Evolutionary conservation across 169 alveolate genomes (phyloP), one percentile per base, ranked within the genome.

Genomic region (Eimeria sp.): DNA sequence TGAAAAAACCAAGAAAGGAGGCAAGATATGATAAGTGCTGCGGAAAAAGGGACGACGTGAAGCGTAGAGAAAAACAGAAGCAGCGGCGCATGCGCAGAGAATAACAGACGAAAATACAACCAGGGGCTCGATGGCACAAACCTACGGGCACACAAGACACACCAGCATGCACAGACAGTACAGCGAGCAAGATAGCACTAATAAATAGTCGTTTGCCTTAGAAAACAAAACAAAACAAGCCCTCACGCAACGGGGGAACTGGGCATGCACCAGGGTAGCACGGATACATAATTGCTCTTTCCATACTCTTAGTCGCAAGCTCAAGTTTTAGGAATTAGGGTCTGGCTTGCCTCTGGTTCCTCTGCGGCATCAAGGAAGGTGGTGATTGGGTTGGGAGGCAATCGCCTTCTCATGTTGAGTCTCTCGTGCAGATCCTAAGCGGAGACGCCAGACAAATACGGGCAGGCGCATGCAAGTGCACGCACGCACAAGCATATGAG

Each of bases 361-460:
- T 72, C 82, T 27, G 82, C 43, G 16, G 82, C 82, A 20, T 72
- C 82, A 30, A 72, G 82, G 51, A 72, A 72, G 16, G 82, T 30
- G 51, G 49, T 72, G 49, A 72, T 72, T 72, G 45, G 87, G 30
- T 30, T 49, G 51, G 65, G 65, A 13, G 18, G 61, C 45, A 45
- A 13, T 45, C 87, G 49, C 87, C 57, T 40, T 43, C 87, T 76
- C 87, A 40, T 76, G 51, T 45, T 40, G 11, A 76, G 87, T 47
- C 87, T 76, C 87, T 40, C 87, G 57, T 76, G 87, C 61, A 76
- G 87, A 76, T 76, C 87, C 87, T 76, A 63, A 76, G 5, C 70
- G 20, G 18, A 61, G 20, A 25, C 70, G 20, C 70, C 20, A 25
- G 27, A 5, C 0, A 4, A 61, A 61, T 61, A 72, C n/a, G 49